Base-by-base conservation (phyloP, 2,329 filamentous ascomycete species). In the Fusarium burgessii region DNA sequence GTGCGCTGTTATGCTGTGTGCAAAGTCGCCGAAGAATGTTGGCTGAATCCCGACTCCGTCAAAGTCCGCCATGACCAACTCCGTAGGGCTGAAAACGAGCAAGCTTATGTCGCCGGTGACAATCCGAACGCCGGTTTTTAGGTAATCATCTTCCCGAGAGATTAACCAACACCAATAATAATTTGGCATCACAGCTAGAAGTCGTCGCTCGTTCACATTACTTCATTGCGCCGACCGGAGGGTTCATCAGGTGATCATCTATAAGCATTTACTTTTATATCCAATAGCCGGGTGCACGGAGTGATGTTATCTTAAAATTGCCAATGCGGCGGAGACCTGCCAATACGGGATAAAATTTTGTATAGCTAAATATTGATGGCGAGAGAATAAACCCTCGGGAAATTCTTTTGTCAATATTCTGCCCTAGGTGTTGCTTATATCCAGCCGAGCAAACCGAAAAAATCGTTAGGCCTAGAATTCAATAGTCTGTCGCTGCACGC, bases 21-120 rank as follows among this genome's bases (percentile, higher is more conserved):
- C 6, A 60, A 60, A 60, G 58, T 60, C 58, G 40, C 58, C 58
- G 58, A 59, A 23, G 29, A 35, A 45, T 18, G 40, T 23, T 46
- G 40, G 17, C 7, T 32, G 40, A 60, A 60, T 45, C 15, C 58
- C 58, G 58, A 38, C 52, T 35, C 32, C 32, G 20, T 25, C 40
- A n/a, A 60, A 60, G n/a, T 46, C 58, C 50, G 40, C 33, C 7
- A 7, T 20, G 18, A 15, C 8, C 40, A 57, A 33, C 41, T 46
- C 58, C 58, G 40, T n/a, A 33, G 17, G 50, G n/a, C 40, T 32
- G 33, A 29, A 25, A n/a, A 17, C 15, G 4, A 4, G 29, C 29
- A 12, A n/a, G 12, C 11, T 29, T 23, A 27, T n/a, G 7, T 23
- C 14, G 15, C 40, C 32, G 15, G 15, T 15, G 27, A 38, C 40